Percentiles rank a stretch among this genome's conserved stretches.
These are phyloP conservation scores for Globisporangium irregulare DNA, from an alignment of 352 stramenopile species.

Conservation along the genomic window DNA sequence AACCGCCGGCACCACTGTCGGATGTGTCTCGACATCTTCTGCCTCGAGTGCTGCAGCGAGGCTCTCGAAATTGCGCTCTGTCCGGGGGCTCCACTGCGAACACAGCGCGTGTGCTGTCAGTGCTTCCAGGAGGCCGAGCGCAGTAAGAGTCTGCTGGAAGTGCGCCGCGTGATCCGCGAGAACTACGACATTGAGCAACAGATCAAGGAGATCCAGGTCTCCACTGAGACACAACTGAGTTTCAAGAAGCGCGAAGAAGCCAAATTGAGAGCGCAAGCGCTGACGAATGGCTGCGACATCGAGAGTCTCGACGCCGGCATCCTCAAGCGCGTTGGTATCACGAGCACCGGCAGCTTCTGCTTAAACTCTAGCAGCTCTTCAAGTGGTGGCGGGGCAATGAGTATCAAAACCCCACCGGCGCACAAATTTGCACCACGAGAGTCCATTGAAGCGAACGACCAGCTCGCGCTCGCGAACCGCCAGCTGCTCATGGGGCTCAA, in stretches of 20 bases:
- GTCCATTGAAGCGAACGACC: constrained; percentile 58
- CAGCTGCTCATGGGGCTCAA: constrained; percentile 73
- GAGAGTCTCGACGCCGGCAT: constrained; percentile 46
- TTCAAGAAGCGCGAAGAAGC: constrained; percentile 38
- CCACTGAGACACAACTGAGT: constrained; percentile 32
- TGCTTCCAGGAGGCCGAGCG: constrained; percentile 57
- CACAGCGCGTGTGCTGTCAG: constrained; percentile 50
- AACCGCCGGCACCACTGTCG: constrained; percentile 67
- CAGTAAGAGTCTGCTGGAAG: constrained; percentile 43
- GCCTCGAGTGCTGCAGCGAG: constrained; percentile 42
- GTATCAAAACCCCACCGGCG: constrained; percentile 42
- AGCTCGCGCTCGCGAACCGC: constrained; percentile 57
- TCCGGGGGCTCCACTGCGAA: constrained; percentile 48
- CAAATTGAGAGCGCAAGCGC: constrained; percentile 41
- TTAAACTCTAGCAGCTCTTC: neutral
- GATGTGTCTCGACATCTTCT: constrained; percentile 75
- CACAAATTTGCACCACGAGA: constrained; percentile 67
- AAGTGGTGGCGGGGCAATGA: constrained; percentile 23
- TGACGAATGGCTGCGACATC: constrained; percentile 44
- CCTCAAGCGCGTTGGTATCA: constrained; percentile 35
- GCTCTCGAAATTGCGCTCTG: constrained; percentile 58
- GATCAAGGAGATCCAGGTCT: constrained; percentile 38
- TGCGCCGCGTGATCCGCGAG: constrained; percentile 45
- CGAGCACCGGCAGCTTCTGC: neutral
- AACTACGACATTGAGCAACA: constrained; percentile 63